phyloP scores from a whole-genome alignment of 805 yeast species.

The Kodamaea leandrae region DNA sequence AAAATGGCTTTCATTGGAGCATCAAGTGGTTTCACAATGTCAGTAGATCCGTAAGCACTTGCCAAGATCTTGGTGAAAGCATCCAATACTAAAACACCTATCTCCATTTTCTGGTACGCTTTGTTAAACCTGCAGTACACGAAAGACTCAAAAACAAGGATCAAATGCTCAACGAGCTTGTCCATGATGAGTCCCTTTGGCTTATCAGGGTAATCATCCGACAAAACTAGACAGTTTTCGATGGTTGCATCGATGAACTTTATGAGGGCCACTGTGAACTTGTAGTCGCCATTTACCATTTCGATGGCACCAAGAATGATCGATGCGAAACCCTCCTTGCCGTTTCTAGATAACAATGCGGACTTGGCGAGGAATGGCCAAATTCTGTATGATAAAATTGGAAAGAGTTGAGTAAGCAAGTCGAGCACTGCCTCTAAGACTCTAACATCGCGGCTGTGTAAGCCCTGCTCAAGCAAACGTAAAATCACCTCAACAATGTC shows the following conservation, averaged over 20 bases:
- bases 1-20: slow-evolving; percentile 37
- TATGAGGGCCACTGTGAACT: slow-evolving; percentile 60
- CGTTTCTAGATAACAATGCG: slow-evolving; percentile 55
- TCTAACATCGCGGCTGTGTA: slow-evolving; percentile 51
- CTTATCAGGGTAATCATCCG: slow-evolving; percentile 29
- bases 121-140: slow-evolving; percentile 63
- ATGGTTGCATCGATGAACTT: slow-evolving; percentile 54
- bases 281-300: slow-evolving; percentile 62
- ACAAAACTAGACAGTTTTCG: slow-evolving; percentile 42
- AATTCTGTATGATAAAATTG: slow-evolving; percentile 58
- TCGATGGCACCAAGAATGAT: slow-evolving; percentile 70
- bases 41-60: slow-evolving; percentile 55
- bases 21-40: slow-evolving; percentile 21
- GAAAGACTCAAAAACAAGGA: slow-evolving; percentile 74
- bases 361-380: slow-evolving; percentile 79
- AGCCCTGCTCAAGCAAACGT: slow-evolving; percentile 64
- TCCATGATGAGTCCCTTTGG: slow-evolving; percentile 54
- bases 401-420: slow-evolving; percentile 48
- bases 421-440: slow-evolving; percentile 46
- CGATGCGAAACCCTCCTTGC: slow-evolving; percentile 61
- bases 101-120: slow-evolving; percentile 54
- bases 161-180: slow-evolving; percentile 51
- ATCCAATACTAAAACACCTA: slow-evolving; percentile 55
- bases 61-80: slow-evolving; percentile 55
- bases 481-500: slow-evolving; percentile 63